Percentiles rank a stretch among this genome's conserved stretches.
Conservation (phyloP, 2,329 filamentous ascomycete genomes). For the Helotiales sp. region DNA sequence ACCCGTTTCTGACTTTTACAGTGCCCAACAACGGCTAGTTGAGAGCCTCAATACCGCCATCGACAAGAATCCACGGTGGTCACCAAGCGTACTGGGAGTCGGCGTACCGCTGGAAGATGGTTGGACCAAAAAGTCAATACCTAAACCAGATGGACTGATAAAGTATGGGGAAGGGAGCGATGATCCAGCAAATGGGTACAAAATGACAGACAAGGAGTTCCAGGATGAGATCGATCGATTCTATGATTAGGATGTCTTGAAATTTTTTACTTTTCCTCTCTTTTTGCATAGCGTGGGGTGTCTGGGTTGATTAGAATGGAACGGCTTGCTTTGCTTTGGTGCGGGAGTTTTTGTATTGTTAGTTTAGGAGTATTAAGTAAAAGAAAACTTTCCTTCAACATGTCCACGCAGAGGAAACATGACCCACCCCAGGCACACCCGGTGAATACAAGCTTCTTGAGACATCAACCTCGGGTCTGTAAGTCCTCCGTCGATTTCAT, state of each 20-base stretch:
- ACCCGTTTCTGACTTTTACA: background rate
- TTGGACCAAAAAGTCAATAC: background rate
- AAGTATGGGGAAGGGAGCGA: background rate
- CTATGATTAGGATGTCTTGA: background rate
- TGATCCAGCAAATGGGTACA: background rate
- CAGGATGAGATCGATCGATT: background rate
- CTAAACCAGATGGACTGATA: background rate
- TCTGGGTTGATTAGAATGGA: too few species aligned
- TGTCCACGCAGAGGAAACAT: too few species aligned
- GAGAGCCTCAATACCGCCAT: background rate
- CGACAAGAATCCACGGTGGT: background rate
- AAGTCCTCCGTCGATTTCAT: too few species aligned
- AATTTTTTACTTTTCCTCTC: background rate
- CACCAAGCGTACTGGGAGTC: background rate
- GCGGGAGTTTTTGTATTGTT: background rate
- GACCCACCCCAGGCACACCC: too few species aligned
- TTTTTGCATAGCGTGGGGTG: background rate
- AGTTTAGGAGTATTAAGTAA: background rate
- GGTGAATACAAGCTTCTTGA: too few species aligned
- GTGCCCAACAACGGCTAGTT: background rate
- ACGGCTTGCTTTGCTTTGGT: too few species aligned
- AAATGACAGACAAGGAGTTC: background rate
- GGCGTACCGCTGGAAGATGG: background rate
- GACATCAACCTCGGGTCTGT: too few species aligned
- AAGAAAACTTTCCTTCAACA: too few species aligned